These are phyloP conservation scores for Yarrowia deformans DNA, from an alignment of 805 yeast species.

Conservation along the genomic window DNA sequence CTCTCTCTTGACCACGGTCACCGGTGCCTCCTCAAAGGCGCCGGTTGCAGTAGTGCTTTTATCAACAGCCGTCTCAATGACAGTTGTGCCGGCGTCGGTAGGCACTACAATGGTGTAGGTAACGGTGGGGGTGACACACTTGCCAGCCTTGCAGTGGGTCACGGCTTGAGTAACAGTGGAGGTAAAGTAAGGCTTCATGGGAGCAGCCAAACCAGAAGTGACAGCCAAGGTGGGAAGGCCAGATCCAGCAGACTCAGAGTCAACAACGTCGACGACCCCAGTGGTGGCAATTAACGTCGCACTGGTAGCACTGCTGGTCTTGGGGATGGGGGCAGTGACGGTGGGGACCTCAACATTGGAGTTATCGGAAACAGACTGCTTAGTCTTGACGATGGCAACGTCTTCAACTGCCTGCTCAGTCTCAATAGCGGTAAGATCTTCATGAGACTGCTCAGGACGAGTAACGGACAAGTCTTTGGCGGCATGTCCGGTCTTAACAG, in stretches of 20 bases:
- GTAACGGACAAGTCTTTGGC: background rate
- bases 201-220: background rate
- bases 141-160: conserved; percentile 65
- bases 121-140: conserved; percentile 83
- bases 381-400: background rate
- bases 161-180: conserved; percentile 88
- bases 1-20: too few relatives aligned
- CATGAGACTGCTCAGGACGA: too few relatives aligned
- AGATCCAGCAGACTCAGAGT: background rate
- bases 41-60: conserved; percentile 57
- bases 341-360: background rate
- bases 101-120: conserved; percentile 64
- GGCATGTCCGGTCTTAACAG: background rate
- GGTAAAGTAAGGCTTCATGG: conserved; percentile 62
- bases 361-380: background rate
- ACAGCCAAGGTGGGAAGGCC: background rate
- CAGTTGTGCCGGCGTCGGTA: conserved; percentile 42
- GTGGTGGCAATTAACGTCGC: background rate
- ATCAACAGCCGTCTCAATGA: conserved; percentile 80
- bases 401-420: background rate
- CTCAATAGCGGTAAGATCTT: background rate
- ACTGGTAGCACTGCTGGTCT: background rate
- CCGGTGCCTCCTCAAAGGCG: conserved; percentile 42
- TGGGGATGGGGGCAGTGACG: too few relatives aligned
- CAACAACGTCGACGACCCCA: background rate